Base-by-base conservation (phyloP, 2,329 filamentous ascomycete genomes). In the Huntiella bhutanensis region DNA sequence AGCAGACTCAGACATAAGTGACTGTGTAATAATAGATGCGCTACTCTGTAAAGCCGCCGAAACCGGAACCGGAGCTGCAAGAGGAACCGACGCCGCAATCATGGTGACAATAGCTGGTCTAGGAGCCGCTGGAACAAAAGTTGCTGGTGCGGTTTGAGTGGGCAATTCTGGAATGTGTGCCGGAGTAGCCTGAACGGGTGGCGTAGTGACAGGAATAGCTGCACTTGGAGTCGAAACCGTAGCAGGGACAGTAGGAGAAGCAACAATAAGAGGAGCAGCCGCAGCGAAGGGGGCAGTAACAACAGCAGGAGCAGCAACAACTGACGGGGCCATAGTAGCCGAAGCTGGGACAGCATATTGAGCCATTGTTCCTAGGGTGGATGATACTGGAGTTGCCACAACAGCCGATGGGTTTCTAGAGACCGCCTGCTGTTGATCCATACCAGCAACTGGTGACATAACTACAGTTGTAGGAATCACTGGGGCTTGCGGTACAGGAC, bases 11-110 rank as follows among this genome's bases (percentile, higher is more conserved):
- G 22, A n/a, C 32, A 13, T 34, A 11, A 46, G 16, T 12, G 36
- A 33, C 6, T 17, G 11, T 16, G 47, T 13, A 15, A 46, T 33
- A 22, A 45, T 41, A 22, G 16, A 33, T 19, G 47, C 17, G 2
- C 42, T 36, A 8, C 38, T 39, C 33, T 46, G 33, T 4, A 43
- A 15, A 10, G 41, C 37, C 33, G 22, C 16, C 3, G 47, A 49
- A 15, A 49, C 45, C 11, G 48, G 48, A 32, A 47, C 36, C 2
- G 48, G 48, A 12, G 48, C 48, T 13, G 19, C 33, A 13, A 49
- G 19, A 5, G 48, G 36, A 15, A 49, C 48, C 4, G 44, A 49
- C 11, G 44, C 48, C 7, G 48, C 11, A 10, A 49, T 44, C 5
- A 43, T 45, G 12, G 43, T 49, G n/a, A 41, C 36, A 12, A 41